Conservation (phyloP, 352 stramenopile species). For the Globisporangium spiculum region DNA sequence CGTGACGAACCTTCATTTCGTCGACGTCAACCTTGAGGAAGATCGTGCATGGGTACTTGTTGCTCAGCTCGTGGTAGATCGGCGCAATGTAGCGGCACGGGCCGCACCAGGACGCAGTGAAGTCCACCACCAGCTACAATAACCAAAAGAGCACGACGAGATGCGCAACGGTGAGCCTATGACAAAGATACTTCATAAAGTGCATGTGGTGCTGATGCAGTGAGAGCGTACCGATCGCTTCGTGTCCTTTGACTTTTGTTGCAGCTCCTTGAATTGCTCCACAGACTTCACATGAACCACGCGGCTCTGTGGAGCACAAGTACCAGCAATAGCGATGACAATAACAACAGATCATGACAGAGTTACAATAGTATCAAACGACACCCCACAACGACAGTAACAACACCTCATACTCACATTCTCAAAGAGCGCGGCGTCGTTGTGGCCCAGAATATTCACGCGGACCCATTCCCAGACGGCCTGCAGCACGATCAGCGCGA, state of each 20-base stretch:
- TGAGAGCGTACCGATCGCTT: conserved; percentile 46
- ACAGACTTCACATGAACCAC: conserved; percentile 69
- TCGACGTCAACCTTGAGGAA: conserved; percentile 91
- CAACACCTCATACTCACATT: conserved; percentile 27
- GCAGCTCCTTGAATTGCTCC: conserved; percentile 71
- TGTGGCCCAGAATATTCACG: conserved; percentile 54
- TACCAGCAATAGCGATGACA: not conserved
- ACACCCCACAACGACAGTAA: not conserved
- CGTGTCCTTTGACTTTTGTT: conserved; percentile 62
- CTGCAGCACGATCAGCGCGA: conserved; percentile 70
- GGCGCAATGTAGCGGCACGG: conserved; percentile 87
- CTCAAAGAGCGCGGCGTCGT: conserved; percentile 43
- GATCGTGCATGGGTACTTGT: conserved; percentile 78
- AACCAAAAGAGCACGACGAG: not conserved
- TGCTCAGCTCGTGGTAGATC: conserved; percentile 81
- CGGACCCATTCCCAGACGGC: conserved; percentile 69
- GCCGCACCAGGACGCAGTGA: conserved; percentile 87
- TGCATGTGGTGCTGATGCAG: not conserved
- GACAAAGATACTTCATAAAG: not conserved
- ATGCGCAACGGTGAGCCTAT: not conserved
- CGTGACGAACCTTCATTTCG: conserved; percentile 48
- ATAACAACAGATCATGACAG: not conserved
- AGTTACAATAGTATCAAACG: not conserved
- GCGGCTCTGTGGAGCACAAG: conserved; percentile 33
- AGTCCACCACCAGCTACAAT: conserved; percentile 74